These are phyloP conservation scores for Hirsutella rhossiliensis DNA, from an alignment of 2,329 filamentous ascomycete species.

Conservation along the genomic window DNA sequence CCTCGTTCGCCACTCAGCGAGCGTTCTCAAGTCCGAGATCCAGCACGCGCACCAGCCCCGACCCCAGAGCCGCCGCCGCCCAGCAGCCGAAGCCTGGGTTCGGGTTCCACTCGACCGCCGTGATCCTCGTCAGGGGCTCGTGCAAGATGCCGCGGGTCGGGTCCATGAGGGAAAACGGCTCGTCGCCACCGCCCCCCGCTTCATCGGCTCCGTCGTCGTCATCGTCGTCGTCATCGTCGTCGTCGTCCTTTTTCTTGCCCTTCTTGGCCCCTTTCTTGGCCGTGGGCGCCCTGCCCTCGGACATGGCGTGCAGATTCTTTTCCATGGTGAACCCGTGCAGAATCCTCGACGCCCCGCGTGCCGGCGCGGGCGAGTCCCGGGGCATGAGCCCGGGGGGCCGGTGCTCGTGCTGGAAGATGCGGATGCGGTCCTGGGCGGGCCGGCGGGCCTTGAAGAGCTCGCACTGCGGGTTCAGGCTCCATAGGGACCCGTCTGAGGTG, in stretches of 20 bases:
- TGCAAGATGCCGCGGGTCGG: slow-evolving; percentile 38
- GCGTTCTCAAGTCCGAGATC: slow-evolving; percentile 43
- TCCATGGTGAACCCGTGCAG: slow-evolving; percentile 39
- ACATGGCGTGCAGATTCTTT: slow-evolving; percentile 32
- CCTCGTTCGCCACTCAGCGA: slow-evolving; percentile 1
- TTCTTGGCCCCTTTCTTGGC: slow-evolving; percentile 24
- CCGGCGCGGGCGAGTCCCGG: slow-evolving; percentile 12
- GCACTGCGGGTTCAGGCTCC: slow-evolving; percentile 27
- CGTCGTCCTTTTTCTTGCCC: slow-evolving; percentile 15
- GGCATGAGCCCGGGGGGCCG: slow-evolving; percentile 20
- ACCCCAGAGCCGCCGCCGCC: slow-evolving; percentile 55
- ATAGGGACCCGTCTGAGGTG: slow-evolving; percentile 41
- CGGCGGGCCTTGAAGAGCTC: slow-evolving; percentile 22
- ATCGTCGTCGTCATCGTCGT: not conserved
- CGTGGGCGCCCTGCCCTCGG: slow-evolving; percentile 24
- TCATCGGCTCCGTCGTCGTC: not conserved
- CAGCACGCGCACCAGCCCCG: slow-evolving; percentile 53
- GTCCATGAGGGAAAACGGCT: slow-evolving; percentile 18
- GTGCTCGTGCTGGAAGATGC: slow-evolving; percentile 43
- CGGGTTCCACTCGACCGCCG: slow-evolving; percentile 55
- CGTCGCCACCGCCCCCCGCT: slow-evolving; percentile 16
- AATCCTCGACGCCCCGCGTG: slow-evolving; percentile 37
- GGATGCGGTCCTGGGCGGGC: slow-evolving; percentile 20
- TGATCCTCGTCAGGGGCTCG: slow-evolving; percentile 51
- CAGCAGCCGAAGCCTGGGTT: slow-evolving; percentile 54